These are phyloP conservation scores for Mycosarcoma maydis DNA, from an alignment of 1,284 basidiomycete genomes.

Conservation along the genomic window DNA sequence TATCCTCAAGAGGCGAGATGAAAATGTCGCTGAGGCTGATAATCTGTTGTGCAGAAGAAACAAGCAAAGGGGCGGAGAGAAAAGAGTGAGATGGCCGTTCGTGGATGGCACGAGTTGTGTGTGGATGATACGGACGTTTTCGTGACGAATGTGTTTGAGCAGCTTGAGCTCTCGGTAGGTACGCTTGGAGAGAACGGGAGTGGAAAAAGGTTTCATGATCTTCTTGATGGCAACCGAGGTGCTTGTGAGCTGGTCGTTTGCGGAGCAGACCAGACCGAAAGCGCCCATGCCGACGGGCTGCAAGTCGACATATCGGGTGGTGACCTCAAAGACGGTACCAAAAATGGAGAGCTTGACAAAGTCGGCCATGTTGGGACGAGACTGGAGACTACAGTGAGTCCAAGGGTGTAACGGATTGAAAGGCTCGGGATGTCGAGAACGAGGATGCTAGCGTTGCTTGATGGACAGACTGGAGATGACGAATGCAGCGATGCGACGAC, in stretches of 20 bases:
- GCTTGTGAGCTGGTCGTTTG: conserved; percentile 94
- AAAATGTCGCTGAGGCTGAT: conserved; percentile 99
- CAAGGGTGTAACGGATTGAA: no score
- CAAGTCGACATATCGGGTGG: conserved; percentile 90
- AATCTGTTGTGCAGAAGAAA: conserved; percentile 69
- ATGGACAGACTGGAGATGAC: background rate
- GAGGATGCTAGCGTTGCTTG: background rate
- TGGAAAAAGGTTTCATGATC: conserved; percentile 98
- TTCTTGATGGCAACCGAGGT: conserved; percentile 97
- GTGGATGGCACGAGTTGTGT: background rate
- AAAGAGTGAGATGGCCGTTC: conserved; percentile 1
- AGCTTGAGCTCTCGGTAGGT: conserved; percentile 99
- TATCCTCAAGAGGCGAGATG: conserved; percentile 95
- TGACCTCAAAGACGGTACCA: conserved; percentile 90
- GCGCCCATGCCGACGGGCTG: conserved; percentile 99
- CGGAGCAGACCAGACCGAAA: conserved; percentile 74
- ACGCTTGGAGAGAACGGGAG: conserved; percentile 95
- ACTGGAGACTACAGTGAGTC: background rate
- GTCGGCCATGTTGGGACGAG: conserved; percentile 68
- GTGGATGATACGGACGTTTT: conserved; percentile 72
- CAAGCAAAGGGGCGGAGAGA: background rate
- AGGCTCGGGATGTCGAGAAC: no score
- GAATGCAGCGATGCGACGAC: conserved; percentile 3
- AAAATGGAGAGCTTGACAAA: conserved; percentile 99
- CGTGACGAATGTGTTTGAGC: conserved; percentile 97